These are phyloP conservation scores for Mrakia hoshinonis DNA, from an alignment of 768 basidiomycete genomes.

Conservation along the genomic window DNA sequence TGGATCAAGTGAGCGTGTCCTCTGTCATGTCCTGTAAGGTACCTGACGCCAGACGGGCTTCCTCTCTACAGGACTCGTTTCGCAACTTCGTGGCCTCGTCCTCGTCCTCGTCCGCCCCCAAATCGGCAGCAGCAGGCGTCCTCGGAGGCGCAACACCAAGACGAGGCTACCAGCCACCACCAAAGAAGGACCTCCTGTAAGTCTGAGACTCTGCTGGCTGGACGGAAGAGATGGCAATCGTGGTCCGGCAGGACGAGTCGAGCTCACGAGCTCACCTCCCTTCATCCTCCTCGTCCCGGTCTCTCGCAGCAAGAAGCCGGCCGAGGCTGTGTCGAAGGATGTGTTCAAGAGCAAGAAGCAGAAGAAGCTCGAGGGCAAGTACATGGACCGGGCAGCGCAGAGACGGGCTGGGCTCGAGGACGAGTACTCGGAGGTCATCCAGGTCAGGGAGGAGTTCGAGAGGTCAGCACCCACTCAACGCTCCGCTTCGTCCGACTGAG, in stretches of 20 bases:
- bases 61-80: slow-evolving; percentile 30
- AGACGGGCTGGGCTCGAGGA: slow-evolving; percentile 38
- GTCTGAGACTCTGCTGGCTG: no score
- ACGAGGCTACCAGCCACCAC: slow-evolving; percentile 24
- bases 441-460: slow-evolving; percentile 74
- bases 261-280: neutral
- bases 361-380: slow-evolving; percentile 35
- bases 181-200: slow-evolving; percentile 2
- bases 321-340: slow-evolving; percentile 21
- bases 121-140: neutral
- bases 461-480: slow-evolving; percentile 36
- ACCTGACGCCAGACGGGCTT: neutral
- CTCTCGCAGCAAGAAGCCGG: slow-evolving; percentile 12
- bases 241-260: neutral
- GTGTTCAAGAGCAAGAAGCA: slow-evolving; percentile 32
- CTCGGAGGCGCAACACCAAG: slow-evolving; percentile 26
- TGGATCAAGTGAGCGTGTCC: no score
- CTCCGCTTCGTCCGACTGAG: neutral
- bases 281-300: neutral
- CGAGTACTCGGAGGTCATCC: slow-evolving; percentile 55
- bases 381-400: slow-evolving; percentile 40
- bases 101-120: slow-evolving; percentile 4
- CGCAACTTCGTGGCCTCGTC: slow-evolving; percentile 27
- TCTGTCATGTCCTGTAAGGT: no score
- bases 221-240: neutral